Evolutionary conservation across 208 protist species (phyloP), one percentile per base, ranked within the genome.

Genomic region (Wallacemonas rigidus): DNA sequence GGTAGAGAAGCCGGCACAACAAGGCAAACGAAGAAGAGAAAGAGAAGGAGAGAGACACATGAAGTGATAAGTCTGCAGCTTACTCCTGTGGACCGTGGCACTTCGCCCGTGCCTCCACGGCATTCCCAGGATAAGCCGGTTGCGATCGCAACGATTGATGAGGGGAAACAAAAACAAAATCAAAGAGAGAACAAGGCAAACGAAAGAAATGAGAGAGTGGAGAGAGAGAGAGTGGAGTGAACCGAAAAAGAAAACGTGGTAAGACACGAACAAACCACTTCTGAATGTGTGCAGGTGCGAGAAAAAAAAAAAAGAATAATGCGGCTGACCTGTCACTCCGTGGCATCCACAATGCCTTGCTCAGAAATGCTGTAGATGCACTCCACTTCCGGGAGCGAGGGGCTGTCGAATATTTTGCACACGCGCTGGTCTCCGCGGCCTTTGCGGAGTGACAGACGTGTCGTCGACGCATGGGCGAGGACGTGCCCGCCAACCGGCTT

Each of bases 401-500:
- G 98, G 63, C 95, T 98, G 83, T 99, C 98, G 72, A 99, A 99
- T 53, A 99, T 98, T 75, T 99, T 99, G 72, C 96, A 98, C 39
- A 99, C 90, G 47, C 98, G 90, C 70, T 98, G 91, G 61, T 99
- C 98, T 8, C 97, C 98, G 26, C 97, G 86, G 38, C 98, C 98
- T 71, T 99, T 99, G 57, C 97, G 87, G 51, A 98, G 83, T 0
- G 85, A 97, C 5, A 98, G 77, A 5, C 95, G 89, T 9, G 97
- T 99, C 8, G 98, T 99, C 7, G 95, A 99, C 3, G 98, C 98
- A 81, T 99, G 99, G n/a, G 98, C 98, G 15, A 99, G 76, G 41
- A 99, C 96, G 74, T 99, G 97, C n/a, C 98, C 98, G 40, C 98
- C 98, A 40, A 99, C 91, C 6, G 98, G 97, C 77, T 99, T 99